These are phyloP conservation scores for Hygrophila difformis DNA, from an alignment of 257 asterid genomes.

Conservation along the genomic window DNA sequence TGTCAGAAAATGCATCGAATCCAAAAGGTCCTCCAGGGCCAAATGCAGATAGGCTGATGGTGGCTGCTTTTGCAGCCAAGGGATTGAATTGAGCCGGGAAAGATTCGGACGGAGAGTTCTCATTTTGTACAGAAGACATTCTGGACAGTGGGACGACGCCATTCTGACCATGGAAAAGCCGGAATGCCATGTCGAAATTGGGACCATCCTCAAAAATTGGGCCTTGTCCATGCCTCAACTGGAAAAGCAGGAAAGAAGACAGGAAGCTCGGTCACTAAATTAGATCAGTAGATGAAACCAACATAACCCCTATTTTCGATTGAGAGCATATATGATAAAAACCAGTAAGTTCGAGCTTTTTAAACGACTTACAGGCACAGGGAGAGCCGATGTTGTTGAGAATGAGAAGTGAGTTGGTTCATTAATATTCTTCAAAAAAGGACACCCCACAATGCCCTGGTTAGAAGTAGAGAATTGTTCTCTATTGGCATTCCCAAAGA, in stretches of 20 bases:
- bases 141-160: constrained; percentile 88
- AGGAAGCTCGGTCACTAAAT: constrained; percentile 12
- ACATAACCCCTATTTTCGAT: not conserved
- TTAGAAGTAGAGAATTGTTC: constrained; percentile 41
- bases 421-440: constrained; percentile 81
- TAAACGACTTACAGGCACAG: constrained; percentile 48
- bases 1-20: constrained; percentile 63
- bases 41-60: constrained; percentile 80
- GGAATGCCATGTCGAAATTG: constrained; percentile 80
- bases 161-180: constrained; percentile 88
- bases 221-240: constrained; percentile 59
- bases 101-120: constrained; percentile 36
- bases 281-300: not conserved
- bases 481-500: constrained; percentile 40
- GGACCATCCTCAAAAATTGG: constrained; percentile 97
- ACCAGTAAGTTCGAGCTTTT: too few species aligned
- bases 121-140: constrained; percentile 31
- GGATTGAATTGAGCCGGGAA: constrained; percentile 67
- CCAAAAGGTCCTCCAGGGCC: constrained; percentile 83
- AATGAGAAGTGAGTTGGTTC: constrained; percentile 87
- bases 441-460: constrained; percentile 64
- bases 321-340: too few species aligned
- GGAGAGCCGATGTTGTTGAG: constrained; percentile 44
- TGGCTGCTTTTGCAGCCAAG: constrained; percentile 85
- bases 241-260: too few species aligned